Evolutionary conservation across 768 basidiomycete species (phyloP).

Genomic region (Agrocybe praecox): DNA sequence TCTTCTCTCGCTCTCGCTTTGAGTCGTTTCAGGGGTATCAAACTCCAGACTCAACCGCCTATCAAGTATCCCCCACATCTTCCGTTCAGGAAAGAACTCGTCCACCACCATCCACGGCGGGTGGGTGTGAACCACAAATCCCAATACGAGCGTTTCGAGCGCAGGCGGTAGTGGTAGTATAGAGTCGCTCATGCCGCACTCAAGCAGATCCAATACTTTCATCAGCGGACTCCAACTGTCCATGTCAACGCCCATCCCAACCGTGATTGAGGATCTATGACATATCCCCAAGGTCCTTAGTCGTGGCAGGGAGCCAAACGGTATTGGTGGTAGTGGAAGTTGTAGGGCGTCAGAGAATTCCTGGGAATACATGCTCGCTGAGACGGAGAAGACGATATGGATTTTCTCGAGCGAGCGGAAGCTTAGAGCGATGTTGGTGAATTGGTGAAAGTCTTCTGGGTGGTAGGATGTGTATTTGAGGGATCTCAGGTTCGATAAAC

Average conservation of each 20-base stretch:
- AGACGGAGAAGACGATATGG: slow-evolving; percentile 9
- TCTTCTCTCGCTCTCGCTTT: neutral
- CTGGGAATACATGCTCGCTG: no score
- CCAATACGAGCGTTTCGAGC: slow-evolving; percentile 8
- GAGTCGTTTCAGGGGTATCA: no score
- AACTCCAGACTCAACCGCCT: neutral
- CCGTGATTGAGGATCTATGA: slow-evolving; percentile 9
- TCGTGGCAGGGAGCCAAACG: slow-evolving; percentile 8
- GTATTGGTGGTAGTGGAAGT: slow-evolving; percentile 5
- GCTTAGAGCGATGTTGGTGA: slow-evolving; percentile 1
- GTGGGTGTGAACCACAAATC: slow-evolving; percentile 11
- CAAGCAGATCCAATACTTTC: slow-evolving; percentile 10
- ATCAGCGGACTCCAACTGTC: slow-evolving; percentile 3
- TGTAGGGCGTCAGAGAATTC: slow-evolving; percentile 1
- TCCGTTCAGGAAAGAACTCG: slow-evolving; percentile 15
- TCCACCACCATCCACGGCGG: slow-evolving; percentile 13
- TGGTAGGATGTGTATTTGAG: slow-evolving; percentile 12
- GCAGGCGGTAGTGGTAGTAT: slow-evolving; percentile 1
- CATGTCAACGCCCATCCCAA: slow-evolving; percentile 9
- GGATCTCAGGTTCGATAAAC: slow-evolving; percentile 8
- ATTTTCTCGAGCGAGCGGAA: slow-evolving; percentile 8
- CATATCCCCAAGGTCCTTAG: slow-evolving; percentile 9
- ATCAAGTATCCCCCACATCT: slow-evolving; percentile 13
- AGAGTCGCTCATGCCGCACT: no score
- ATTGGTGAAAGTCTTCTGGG: slow-evolving; percentile 11